phyloP scores from a whole-genome alignment of 495 filamentous ascomycete genomes.

The Articulospora tetracladia region DNA sequence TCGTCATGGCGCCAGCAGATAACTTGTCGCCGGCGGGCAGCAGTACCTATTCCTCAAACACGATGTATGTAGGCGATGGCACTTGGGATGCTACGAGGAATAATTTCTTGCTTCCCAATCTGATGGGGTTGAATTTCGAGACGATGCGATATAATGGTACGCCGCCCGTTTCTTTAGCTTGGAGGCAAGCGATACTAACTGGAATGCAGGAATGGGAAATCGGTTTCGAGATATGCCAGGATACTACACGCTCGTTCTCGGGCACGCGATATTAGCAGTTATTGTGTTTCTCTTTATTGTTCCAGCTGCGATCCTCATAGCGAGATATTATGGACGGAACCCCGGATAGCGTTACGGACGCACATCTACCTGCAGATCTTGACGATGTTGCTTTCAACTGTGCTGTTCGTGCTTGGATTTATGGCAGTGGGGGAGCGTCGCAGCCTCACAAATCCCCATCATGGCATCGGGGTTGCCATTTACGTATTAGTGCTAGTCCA shows the following conservation, averaged over 20 bases:
- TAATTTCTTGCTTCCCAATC: conserved; percentile 82
- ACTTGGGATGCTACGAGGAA: conserved; percentile 85
- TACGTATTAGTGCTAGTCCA: conserved; percentile 83
- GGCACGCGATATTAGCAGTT: conserved; percentile 80
- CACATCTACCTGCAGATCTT: conserved; percentile 89
- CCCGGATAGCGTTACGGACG: conserved; percentile 65
- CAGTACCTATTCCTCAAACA: conserved; percentile 78
- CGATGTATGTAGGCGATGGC: conserved; percentile 82
- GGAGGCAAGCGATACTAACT: no score
- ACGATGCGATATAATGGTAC: conserved; percentile 96
- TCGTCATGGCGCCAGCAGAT: conserved; percentile 49
- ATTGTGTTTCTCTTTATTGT: conserved; percentile 86
- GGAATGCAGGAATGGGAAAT: conserved; percentile 72
- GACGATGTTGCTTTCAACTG: conserved; percentile 65
- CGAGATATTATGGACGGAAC: conserved; percentile 63
- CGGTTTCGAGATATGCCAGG: conserved; percentile 70
- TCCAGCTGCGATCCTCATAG: conserved; percentile 70
- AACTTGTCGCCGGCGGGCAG: conserved; percentile 71
- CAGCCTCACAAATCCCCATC: conserved; percentile 88
- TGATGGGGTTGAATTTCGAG: conserved; percentile 82
- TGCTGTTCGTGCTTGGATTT: conserved; percentile 72
- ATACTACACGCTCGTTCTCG: conserved; percentile 76
- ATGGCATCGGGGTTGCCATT: conserved; percentile 87
- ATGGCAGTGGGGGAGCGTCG: conserved; percentile 73
- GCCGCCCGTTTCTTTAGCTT: conserved; percentile 15